Percentiles rank a stretch among this genome's conserved stretches.
Evolutionary conservation across 176 grass and related monocot genomes (phyloP).

Genomic region (Aegilops sharonensis): DNA sequence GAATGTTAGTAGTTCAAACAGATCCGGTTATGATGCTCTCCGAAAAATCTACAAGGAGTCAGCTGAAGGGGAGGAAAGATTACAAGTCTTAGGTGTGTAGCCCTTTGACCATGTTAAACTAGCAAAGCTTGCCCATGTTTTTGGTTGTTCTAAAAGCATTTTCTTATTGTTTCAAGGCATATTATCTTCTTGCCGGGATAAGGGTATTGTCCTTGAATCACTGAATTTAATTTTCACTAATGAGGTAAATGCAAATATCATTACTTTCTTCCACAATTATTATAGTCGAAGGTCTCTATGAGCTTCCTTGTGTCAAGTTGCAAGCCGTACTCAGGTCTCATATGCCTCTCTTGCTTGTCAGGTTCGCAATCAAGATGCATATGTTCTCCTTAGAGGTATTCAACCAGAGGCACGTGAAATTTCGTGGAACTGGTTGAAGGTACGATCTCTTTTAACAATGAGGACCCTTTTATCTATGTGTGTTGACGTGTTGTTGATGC

Average conservation of each 20-base stretch:
- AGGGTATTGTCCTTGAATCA: constrained; percentile 64
- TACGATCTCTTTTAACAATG: constrained; percentile 27
- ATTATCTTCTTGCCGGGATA: constrained; percentile 60
- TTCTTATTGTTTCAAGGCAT: constrained; percentile 41
- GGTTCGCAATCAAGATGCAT: constrained; percentile 75
- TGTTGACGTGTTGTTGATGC: background rate
- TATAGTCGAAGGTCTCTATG: background rate
- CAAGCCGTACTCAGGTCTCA: background rate
- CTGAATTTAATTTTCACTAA: constrained; percentile 69
- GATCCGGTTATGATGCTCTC: constrained; percentile 73
- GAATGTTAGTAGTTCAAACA: constrained; percentile 56
- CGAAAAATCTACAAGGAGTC: constrained; percentile 63
- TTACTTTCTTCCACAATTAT: background rate
- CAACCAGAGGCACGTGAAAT: constrained; percentile 57
- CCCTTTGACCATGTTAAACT: constrained; percentile 23
- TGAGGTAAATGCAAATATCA: constrained; percentile 41
- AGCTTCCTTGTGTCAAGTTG: background rate
- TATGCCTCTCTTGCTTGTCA: constrained; percentile 38
- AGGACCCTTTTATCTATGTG: background rate
- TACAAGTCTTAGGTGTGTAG: constrained; percentile 54
- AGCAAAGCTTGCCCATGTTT: constrained; percentile 28
- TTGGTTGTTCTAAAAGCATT: constrained; percentile 25
- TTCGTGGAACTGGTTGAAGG: constrained; percentile 83
- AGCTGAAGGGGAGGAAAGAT: constrained; percentile 62
- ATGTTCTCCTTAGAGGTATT: constrained; percentile 45